phyloP scores from a whole-genome alignment of 768 basidiomycete genomes.

The Lentinula sp. region DNA sequence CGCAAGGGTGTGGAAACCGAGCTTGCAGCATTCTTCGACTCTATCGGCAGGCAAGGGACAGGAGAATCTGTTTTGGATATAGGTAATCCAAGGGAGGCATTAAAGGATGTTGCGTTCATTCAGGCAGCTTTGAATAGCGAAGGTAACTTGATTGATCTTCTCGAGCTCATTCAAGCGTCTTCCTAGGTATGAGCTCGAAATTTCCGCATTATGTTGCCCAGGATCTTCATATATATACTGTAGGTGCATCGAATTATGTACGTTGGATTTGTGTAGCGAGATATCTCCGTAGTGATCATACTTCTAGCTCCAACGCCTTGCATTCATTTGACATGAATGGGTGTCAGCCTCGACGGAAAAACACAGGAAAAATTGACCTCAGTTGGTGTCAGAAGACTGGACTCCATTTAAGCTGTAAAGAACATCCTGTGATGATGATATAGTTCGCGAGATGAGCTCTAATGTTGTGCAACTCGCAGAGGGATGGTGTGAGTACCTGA shows the following conservation, averaged over 20 bases:
- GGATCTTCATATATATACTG: neutral
- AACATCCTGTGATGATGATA: neutral
- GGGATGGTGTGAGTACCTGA: no score
- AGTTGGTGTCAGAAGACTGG: neutral
- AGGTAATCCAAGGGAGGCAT: constrained; percentile 56
- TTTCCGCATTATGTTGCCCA: neutral
- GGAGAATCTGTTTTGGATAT: constrained; percentile 30
- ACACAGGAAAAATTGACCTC: neutral
- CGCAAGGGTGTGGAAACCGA: constrained; percentile 51
- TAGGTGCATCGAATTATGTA: neutral
- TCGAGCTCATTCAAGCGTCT: constrained; percentile 21
- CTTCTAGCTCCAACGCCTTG: neutral
- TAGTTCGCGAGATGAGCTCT: no score
- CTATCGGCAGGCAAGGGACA: constrained; percentile 40
- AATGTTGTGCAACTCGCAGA: no score
- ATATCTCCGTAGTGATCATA: neutral
- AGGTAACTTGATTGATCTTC: constrained; percentile 55
- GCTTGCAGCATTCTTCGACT: constrained; percentile 43
- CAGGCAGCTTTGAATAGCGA: constrained; percentile 69
- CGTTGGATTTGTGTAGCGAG: neutral
- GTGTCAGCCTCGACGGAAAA: neutral
- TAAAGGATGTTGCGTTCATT: constrained; percentile 76
- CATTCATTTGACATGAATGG: neutral
- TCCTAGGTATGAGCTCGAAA: neutral
- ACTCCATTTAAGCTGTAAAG: neutral